Conservation (phyloP, 306 rosid genomes). For the Medicago ruthenica region DNA sequence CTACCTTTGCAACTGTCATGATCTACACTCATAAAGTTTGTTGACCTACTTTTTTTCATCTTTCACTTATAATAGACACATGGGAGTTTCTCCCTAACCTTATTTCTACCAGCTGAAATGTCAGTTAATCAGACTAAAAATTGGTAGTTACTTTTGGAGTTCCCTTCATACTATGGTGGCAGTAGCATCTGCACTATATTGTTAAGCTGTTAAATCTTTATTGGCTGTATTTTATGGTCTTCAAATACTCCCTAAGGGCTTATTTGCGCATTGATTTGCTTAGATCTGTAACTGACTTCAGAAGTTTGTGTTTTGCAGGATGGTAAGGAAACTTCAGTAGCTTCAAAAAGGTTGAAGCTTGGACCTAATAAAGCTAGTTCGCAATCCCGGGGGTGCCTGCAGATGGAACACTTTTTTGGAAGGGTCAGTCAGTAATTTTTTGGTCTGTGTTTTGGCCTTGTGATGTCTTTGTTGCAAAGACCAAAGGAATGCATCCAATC, state of each 20-base stretch:
- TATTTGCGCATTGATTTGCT: conserved; percentile 13
- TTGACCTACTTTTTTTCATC: no score
- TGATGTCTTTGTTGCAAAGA: conserved; percentile 32
- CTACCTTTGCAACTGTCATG: conserved; percentile 1
- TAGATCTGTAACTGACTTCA: conserved; percentile 19
- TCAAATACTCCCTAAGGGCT: not conserved
- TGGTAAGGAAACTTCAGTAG: conserved; percentile 48
- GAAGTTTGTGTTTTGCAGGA: conserved; percentile 50
- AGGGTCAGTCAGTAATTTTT: conserved; percentile 52
- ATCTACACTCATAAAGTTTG: not conserved
- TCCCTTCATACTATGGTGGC: not conserved
- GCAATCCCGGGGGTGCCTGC: conserved; percentile 70
- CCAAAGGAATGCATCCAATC: conserved; percentile 31
- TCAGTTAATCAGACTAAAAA: no score
- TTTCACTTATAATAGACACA: no score
- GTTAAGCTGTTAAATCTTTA: not conserved
- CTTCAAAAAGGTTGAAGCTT: conserved; percentile 62
- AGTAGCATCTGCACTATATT: conserved; percentile 5
- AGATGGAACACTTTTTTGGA: conserved; percentile 87
- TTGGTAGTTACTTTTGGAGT: not conserved
- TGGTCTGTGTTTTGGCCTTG: conserved; percentile 34
- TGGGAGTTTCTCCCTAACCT: no score
- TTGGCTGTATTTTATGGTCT: not conserved
- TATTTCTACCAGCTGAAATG: no score
- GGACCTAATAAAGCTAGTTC: conserved; percentile 61